phyloP scores from a whole-genome alignment of 768 basidiomycete species.

The Serendipita indica region DNA sequence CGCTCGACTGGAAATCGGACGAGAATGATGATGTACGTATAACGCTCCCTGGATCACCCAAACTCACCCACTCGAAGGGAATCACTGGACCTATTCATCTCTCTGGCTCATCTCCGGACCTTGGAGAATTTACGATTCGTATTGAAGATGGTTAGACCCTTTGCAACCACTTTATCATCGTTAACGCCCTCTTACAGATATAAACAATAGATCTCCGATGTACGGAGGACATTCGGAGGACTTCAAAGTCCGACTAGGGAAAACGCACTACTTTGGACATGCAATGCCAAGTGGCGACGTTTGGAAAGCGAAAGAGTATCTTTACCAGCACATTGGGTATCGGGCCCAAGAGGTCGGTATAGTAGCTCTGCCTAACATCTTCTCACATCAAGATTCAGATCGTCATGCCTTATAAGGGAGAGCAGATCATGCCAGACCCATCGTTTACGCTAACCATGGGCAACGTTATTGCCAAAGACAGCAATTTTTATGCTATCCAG shows the following conservation, averaged over 20 bases:
- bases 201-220: conserved; percentile 23
- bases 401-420: conserved; percentile 2
- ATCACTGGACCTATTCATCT: conserved; percentile 55
- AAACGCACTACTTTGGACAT: conserved; percentile 54
- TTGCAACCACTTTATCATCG: neutral
- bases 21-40: conserved; percentile 53
- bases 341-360: neutral
- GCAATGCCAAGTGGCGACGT: conserved; percentile 44
- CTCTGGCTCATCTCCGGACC: conserved; percentile 55
- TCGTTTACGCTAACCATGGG: conserved; percentile 64
- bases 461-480: conserved; percentile 52
- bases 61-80: conserved; percentile 36
- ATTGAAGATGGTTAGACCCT: conserved; percentile 51
- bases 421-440: conserved; percentile 47
- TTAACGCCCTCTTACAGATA: neutral
- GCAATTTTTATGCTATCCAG: conserved; percentile 79
- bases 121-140: conserved; percentile 71
- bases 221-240: conserved; percentile 40
- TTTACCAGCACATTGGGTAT: conserved; percentile 1
- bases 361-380: neutral
- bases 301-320: conserved; percentile 74
- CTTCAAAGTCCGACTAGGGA: conserved; percentile 50
- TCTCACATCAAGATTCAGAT: neutral
- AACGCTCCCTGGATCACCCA: neutral
- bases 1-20: conserved; percentile 62